Percentiles rank a stretch among this genome's conserved stretches.
phyloP scores from a whole-genome alignment of 2,329 filamentous ascomycete genomes.

The Graphiopsis chlorocephala region DNA sequence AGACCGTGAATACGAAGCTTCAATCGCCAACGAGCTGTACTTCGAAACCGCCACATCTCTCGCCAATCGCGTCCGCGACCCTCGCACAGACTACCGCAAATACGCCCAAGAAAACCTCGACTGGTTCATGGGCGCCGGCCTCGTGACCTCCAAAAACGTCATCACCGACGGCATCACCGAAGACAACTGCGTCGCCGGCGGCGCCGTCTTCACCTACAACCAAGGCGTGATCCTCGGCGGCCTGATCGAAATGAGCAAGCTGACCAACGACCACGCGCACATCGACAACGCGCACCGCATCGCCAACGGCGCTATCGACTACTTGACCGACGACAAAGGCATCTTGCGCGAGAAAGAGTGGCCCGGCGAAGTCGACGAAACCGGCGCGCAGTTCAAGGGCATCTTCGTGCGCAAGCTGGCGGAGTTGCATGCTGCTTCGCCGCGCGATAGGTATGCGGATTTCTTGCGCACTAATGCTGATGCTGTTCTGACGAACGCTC shows the following conservation, averaged over 20 bases:
- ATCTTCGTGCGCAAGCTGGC: slow-evolving; percentile 65
- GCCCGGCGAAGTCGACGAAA: slow-evolving; percentile 31
- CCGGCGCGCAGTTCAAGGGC: slow-evolving; percentile 66
- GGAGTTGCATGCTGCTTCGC: slow-evolving; percentile 52
- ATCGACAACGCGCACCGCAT: slow-evolving; percentile 35
- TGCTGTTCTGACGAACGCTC: slow-evolving; percentile 60
- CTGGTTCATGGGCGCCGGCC: slow-evolving; percentile 50
- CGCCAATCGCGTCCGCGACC: slow-evolving; percentile 47
- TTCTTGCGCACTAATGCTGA: slow-evolving; percentile 62
- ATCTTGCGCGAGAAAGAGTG: slow-evolving; percentile 37
- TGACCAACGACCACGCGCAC: slow-evolving; percentile 35
- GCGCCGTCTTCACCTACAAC: slow-evolving; percentile 53
- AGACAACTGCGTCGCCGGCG: slow-evolving; percentile 41
- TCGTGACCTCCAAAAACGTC: slow-evolving; percentile 48
- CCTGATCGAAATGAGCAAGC: slow-evolving; percentile 51
- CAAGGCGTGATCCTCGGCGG: slow-evolving; percentile 62
- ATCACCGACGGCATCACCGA: slow-evolving; percentile 48
- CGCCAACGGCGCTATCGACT: slow-evolving; percentile 38
- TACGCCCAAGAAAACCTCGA: slow-evolving; percentile 48
- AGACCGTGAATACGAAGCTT: slow-evolving; percentile 43
- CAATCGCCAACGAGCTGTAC: slow-evolving; percentile 57
- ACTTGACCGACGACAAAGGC: slow-evolving; percentile 36
- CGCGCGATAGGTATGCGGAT: slow-evolving; percentile 47
- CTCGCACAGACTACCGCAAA: slow-evolving; percentile 39
- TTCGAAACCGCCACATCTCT: slow-evolving; percentile 53